These are phyloP conservation scores for Colletotrichum plurivorum DNA, from an alignment of 2,329 filamentous ascomycete genomes.

Conservation along the genomic window DNA sequence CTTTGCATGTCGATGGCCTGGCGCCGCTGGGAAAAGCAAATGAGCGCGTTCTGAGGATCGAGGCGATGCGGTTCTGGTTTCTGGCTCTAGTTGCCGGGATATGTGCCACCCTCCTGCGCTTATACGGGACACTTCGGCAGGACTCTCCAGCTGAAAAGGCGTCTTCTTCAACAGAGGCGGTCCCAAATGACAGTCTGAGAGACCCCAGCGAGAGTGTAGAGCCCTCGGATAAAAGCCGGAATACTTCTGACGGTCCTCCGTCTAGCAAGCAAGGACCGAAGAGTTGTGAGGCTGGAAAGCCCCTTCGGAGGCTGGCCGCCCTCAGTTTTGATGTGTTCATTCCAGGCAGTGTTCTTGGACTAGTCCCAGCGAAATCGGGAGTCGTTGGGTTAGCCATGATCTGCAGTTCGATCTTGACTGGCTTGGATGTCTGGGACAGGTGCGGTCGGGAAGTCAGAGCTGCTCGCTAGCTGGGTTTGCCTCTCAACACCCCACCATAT, in stretches of 20 bases:
- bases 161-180: neutral
- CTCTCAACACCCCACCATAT: no score
- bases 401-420: conserved; percentile 19
- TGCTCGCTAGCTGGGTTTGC: no score
- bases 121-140: neutral
- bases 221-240: no score
- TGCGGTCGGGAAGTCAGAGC: neutral
- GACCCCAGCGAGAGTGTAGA: no score
- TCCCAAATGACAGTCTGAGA: neutral
- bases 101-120: neutral
- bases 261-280: no score
- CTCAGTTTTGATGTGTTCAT: conserved; percentile 17
- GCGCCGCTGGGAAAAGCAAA: neutral
- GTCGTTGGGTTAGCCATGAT: conserved; percentile 20
- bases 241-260: no score
- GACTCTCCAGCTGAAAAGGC: neutral
- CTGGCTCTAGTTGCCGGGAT: neutral
- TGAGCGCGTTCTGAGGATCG: neutral
- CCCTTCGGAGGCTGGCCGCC: conserved; percentile 14
- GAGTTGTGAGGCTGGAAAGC: neutral
- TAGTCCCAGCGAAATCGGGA: conserved; percentile 7
- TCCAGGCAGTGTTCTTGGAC: conserved; percentile 7
- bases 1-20: neutral
- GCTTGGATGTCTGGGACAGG: conserved; percentile 17
- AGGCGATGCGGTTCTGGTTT: conserved; percentile 7